These are phyloP conservation scores for Pneumocystis murina DNA, from an alignment of 1,139 yeast species.

Conservation along the genomic window DNA sequence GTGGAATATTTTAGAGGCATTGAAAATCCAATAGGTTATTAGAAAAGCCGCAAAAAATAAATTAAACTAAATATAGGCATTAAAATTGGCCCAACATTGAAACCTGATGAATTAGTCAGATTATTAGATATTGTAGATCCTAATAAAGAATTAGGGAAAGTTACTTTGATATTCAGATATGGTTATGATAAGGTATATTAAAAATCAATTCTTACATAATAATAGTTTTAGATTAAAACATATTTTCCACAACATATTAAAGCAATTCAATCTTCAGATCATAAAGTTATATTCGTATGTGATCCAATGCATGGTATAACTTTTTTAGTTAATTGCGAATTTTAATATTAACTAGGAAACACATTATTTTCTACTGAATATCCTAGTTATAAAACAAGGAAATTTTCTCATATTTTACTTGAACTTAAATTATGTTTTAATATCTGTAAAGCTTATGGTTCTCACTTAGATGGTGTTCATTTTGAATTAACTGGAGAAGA, in stretches of 20 bases:
- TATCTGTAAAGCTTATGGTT: constrained; percentile 25
- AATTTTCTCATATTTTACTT: constrained; percentile 29
- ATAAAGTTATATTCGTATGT: constrained; percentile 25
- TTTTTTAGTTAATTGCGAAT: constrained; percentile 30
- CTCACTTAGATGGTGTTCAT: constrained; percentile 29
- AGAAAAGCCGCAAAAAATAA: neutral
- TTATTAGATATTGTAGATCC: constrained; percentile 31
- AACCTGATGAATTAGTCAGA: constrained; percentile 25
- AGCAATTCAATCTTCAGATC: constrained; percentile 29
- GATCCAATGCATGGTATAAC: constrained; percentile 21
- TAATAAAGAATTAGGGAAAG: constrained; percentile 26
- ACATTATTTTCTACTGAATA: constrained; percentile 27
- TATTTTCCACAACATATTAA: constrained; percentile 28
- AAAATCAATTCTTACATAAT: neutral
- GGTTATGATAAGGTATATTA: constrained; percentile 24
- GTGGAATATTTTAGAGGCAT: constrained; percentile 34
- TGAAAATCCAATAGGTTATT: constrained; percentile 25
- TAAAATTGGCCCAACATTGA: constrained; percentile 32
- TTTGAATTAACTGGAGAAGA: constrained; percentile 32
- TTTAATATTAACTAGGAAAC: constrained; percentile 18
- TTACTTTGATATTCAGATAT: constrained; percentile 31
- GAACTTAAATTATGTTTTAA: constrained; percentile 27
- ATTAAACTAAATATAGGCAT: constrained; percentile 19
- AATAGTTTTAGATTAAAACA: constrained; percentile 17
- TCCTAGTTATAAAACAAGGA: constrained; percentile 29